phyloP scores from a whole-genome alignment of 2,329 filamentous ascomycete genomes.

The Tolypocladium cylindrosporum region DNA sequence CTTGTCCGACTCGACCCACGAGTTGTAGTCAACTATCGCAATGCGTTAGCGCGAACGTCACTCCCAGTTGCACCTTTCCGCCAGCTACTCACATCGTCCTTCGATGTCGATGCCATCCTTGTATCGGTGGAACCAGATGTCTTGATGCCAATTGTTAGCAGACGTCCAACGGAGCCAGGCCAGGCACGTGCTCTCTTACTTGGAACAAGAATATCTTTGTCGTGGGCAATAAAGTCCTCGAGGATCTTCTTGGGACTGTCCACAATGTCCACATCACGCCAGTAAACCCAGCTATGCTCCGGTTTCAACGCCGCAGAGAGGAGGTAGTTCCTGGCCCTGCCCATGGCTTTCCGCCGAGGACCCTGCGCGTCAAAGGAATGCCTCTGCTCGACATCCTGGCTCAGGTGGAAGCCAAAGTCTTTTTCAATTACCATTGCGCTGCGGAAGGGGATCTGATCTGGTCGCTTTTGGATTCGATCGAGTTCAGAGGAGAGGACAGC shows the following conservation, averaged over 20 bases:
- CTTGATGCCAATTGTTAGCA: constrained; percentile 34
- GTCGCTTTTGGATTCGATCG: constrained; percentile 74
- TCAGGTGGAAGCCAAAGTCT: constrained; percentile 69
- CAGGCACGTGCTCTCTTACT: constrained; percentile 51
- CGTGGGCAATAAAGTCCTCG: constrained; percentile 91
- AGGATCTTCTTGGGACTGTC: constrained; percentile 82
- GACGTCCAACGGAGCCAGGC: neutral
- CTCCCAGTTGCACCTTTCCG: neutral
- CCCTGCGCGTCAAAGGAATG: constrained; percentile 84
- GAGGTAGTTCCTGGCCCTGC: constrained; percentile 83
- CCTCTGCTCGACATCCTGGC: constrained; percentile 71
- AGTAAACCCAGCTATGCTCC: constrained; percentile 97
- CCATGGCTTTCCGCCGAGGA: constrained; percentile 83
- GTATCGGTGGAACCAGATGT: constrained; percentile 96
- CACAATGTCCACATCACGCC: constrained; percentile 93
- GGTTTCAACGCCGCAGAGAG: constrained; percentile 75
- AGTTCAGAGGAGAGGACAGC: constrained; percentile 79
- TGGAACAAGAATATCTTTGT: constrained; percentile 85
- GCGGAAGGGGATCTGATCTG: constrained; percentile 73
- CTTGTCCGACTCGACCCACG: constrained; percentile 90
- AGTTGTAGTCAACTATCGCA: constrained; percentile 85
- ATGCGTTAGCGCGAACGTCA: constrained; percentile 5
- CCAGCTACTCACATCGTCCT: constrained; percentile 67
- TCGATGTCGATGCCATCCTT: constrained; percentile 76
- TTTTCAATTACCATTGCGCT: constrained; percentile 83